Conservation (phyloP, 2,329 filamentous ascomycete genomes). For the Lojkania enalia region DNA sequence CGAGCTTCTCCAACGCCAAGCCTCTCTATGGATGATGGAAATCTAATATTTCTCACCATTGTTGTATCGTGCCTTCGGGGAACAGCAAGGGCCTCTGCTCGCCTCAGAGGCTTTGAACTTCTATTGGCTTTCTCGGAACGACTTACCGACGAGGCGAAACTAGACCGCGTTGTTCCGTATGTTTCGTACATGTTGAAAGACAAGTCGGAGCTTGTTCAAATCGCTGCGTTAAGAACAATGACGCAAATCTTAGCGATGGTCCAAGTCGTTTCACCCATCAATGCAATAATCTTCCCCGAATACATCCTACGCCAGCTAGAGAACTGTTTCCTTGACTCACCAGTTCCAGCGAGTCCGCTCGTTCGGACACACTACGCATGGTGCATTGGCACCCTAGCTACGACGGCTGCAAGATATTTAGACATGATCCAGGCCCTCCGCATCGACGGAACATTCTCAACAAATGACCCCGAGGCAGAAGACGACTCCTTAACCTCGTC, state of each 20-base stretch:
- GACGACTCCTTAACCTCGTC: slow-evolving; percentile 65
- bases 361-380: slow-evolving; percentile 91
- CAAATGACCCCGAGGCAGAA: slow-evolving; percentile 78
- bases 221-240: slow-evolving; percentile 82
- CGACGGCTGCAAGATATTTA: slow-evolving; percentile 80
- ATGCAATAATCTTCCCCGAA: slow-evolving; percentile 68
- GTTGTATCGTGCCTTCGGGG: slow-evolving; percentile 87
- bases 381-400: slow-evolving; percentile 84
- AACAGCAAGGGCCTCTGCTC: slow-evolving; percentile 84
- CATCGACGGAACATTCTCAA: slow-evolving; percentile 78
- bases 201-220: slow-evolving; percentile 78
- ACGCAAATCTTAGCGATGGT: slow-evolving; percentile 84
- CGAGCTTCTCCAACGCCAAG: slow-evolving; percentile 64
- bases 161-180: slow-evolving; percentile 91
- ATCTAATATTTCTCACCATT: slow-evolving; percentile 86
- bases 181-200: slow-evolving; percentile 82
- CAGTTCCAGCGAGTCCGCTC: slow-evolving; percentile 59
- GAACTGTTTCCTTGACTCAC: slow-evolving; percentile 57
- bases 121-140: slow-evolving; percentile 89
- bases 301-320: slow-evolving; percentile 65
- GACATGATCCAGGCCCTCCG: slow-evolving; percentile 88
- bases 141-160: slow-evolving; percentile 90
- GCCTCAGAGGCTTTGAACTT: slow-evolving; percentile 86
- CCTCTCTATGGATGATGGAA: slow-evolving; percentile 78
- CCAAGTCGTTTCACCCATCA: slow-evolving; percentile 77